Evolutionary conservation across 257 asterid species (phyloP).

Genomic region (Jacaranda mimosifolia): DNA sequence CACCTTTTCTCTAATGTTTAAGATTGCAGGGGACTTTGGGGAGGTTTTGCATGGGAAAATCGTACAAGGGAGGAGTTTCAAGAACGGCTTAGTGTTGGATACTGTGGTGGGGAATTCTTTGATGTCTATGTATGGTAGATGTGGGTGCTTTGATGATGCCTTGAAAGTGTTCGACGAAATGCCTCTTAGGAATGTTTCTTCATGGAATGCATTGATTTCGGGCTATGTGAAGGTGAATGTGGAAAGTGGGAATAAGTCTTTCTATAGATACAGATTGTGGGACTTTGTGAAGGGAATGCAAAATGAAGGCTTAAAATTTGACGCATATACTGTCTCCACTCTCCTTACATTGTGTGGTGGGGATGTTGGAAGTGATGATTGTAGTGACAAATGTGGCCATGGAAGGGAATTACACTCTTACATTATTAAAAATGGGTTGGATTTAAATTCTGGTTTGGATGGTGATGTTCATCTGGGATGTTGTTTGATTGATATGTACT

Average conservation of each 20-base stretch:
- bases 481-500: constrained; percentile 73
- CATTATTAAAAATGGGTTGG: constrained; percentile 49
- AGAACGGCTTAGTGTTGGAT: constrained; percentile 59
- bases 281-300: constrained; percentile 61
- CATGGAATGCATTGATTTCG: constrained; percentile 68
- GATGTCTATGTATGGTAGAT: constrained; percentile 61
- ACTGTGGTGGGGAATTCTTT: constrained; percentile 69
- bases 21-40: constrained; percentile 52
- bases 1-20: constrained; percentile 57
- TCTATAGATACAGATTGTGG: constrained; percentile 42
- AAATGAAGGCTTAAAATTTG: constrained; percentile 56
- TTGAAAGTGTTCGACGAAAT: constrained; percentile 72
- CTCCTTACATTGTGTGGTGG: constrained; percentile 58
- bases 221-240: constrained; percentile 46
- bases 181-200: constrained; percentile 57
- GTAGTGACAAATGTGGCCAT: constrained; percentile 21
- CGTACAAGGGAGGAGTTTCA: constrained; percentile 57
- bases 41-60: constrained; percentile 50
- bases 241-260: constrained; percentile 12
- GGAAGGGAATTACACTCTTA: constrained; percentile 75
- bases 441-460: constrained; percentile 33
- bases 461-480: constrained; percentile 68
- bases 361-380: constrained; percentile 20
- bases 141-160: constrained; percentile 49
- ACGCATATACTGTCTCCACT: constrained; percentile 60